Base-by-base conservation (phyloP, 129 eudicot species). In the Ambrosia artemisiifolia region DNA sequence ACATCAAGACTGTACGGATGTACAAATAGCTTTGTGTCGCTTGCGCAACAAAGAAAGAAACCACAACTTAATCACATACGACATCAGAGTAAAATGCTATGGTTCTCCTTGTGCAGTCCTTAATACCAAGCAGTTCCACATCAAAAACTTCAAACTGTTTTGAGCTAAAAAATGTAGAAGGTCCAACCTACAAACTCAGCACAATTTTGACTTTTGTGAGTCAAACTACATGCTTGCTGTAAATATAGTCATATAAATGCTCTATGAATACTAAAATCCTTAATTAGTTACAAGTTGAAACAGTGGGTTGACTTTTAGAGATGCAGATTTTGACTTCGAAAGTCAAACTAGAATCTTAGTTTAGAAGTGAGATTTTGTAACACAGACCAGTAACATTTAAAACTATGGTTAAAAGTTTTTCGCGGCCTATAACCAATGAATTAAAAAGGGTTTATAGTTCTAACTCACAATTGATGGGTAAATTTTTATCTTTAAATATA, bases 61-160 rank as follows among this genome's bases (percentile, higher is more conserved):
- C 48, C 18, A 19, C 75, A 38, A 70, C 63, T 87, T 76, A 94
- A 69, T 78, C 78, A 73, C 99, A 90, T 24, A 90, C 87, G 16
- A 90, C 95, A 70, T 94, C 99, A 0, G 99, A 95, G 74, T 95
- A 95, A 67, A 95, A 95, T 30, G 86, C 99, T 24, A 95, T 84
- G 42, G 97, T 95, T 76, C 99, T 87, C 82, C 99, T 88, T 42
- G 65, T 69, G 80, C 99, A 95, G 68, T 95, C 96, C 77, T 95
- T 82, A 72, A 95, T 74, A 59, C 83, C 69, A 24, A 95, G 83
- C 80, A 95, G 71, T 83, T 95, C 97, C 56, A 95, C 87, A 62
- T 95, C 99, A 73, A 95, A 95, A 64, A 95, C 99, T 87, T 95
- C 99, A 77, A 85, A 95, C 59, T 95, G 99, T 72, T 90, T 95